Conservation (phyloP, 1,284 basidiomycete species). For the Cystobasidium sp. region DNA sequence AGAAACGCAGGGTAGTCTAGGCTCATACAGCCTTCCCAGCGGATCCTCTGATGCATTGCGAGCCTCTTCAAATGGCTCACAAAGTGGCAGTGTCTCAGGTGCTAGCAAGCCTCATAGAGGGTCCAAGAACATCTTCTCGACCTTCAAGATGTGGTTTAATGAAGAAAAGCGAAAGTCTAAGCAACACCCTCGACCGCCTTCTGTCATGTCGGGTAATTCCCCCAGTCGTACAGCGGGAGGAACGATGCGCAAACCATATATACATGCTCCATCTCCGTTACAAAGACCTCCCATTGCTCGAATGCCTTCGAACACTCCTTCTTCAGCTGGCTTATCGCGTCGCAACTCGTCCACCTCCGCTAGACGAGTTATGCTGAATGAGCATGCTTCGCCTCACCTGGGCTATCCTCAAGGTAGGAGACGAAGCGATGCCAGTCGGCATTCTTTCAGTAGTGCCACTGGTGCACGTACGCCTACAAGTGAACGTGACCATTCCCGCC, state of each 20-base stretch:
- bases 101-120: slow-evolving; percentile 11
- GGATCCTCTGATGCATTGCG: slow-evolving; percentile 2
- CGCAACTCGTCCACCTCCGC: slow-evolving; percentile 53
- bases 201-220: slow-evolving; percentile 45
- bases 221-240: slow-evolving; percentile 49
- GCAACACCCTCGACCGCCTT: slow-evolving; percentile 43
- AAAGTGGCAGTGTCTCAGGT: slow-evolving; percentile 5
- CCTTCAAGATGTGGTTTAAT: slow-evolving; percentile 60
- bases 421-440: slow-evolving; percentile 54
- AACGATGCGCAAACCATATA: slow-evolving; percentile 26
- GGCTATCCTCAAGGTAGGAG: slow-evolving; percentile 47
- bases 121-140: slow-evolving; percentile 57
- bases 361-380: neutral
- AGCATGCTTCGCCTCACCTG: slow-evolving; percentile 4
- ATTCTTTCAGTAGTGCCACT: slow-evolving; percentile 53
- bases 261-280: slow-evolving; percentile 45
- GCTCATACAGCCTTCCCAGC: slow-evolving; percentile 9
- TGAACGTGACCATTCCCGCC: slow-evolving; percentile 56
- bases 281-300: slow-evolving; percentile 48
- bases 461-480: slow-evolving; percentile 56
- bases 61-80: slow-evolving; percentile 5
- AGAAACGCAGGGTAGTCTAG: slow-evolving; percentile 49
- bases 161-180: slow-evolving; percentile 59
- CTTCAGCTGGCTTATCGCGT: slow-evolving; percentile 56
- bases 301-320: slow-evolving; percentile 57